Evolutionary conservation across 768 basidiomycete species (phyloP).

Genomic region (Rubroboletus satanas): DNA sequence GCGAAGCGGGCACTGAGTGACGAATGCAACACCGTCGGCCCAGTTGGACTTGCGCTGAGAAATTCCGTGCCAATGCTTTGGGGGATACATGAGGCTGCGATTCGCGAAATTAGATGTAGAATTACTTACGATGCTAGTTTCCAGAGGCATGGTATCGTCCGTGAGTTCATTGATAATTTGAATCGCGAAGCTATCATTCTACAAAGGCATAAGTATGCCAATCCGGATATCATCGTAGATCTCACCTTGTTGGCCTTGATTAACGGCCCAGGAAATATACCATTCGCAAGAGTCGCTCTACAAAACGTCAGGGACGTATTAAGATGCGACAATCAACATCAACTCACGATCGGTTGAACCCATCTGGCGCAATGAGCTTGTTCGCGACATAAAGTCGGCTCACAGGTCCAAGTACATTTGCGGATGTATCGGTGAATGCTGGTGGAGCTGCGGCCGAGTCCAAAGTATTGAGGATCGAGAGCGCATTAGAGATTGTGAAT

Average conservation of each 20-base stretch:
- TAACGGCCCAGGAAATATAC: slow-evolving; percentile 45
- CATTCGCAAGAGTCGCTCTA: slow-evolving; percentile 43
- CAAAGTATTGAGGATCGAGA: not conserved
- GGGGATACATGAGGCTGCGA: slow-evolving; percentile 13
- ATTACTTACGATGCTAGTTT: slow-evolving; percentile 39
- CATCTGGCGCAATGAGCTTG: slow-evolving; percentile 43
- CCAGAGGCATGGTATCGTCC: slow-evolving; percentile 44
- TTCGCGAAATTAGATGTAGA: not conserved
- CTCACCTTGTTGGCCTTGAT: slow-evolving; percentile 38
- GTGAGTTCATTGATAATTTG: slow-evolving; percentile 44
- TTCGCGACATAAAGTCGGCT: slow-evolving; percentile 36
- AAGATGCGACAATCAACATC: not conserved
- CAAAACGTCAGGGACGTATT: not conserved
- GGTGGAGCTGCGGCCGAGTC: not conserved
- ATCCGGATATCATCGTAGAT: not conserved
- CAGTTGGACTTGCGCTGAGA: slow-evolving; percentile 28
- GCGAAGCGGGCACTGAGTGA: slow-evolving; percentile 44
- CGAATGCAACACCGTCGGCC: slow-evolving; percentile 35
- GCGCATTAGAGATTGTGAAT: slow-evolving; percentile 1
- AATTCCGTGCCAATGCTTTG: slow-evolving; percentile 34
- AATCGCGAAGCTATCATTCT: slow-evolving; percentile 39
- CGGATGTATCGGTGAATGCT: not conserved
- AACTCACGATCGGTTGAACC: slow-evolving; percentile 39
- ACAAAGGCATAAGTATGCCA: not conserved
- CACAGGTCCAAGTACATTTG: slow-evolving; percentile 17